Percentiles rank a stretch among this genome's conserved stretches.
Conservation (phyloP, 2,329 filamentous ascomycete species). For the Aspergillus ibericus region DNA sequence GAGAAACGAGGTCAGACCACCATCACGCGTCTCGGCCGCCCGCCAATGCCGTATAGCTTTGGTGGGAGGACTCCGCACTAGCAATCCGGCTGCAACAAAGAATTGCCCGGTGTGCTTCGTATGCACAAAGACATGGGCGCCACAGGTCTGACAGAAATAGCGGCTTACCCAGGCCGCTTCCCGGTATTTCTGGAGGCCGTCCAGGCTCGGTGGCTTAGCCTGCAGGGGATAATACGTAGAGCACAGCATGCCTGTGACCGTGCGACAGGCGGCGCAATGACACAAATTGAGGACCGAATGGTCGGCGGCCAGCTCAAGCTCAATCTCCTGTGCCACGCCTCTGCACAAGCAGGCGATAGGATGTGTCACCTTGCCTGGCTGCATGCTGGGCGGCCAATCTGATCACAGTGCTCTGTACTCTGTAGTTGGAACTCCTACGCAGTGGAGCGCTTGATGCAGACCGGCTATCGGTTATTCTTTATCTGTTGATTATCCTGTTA, state of each 20-base stretch:
- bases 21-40: constrained; percentile 28
- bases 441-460: not conserved
- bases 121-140: constrained; percentile 44
- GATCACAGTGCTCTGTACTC: too few relatives aligned
- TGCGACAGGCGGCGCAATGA: constrained; percentile 54
- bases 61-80: constrained; percentile 22
- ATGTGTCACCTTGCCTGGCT: constrained; percentile 7
- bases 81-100: constrained; percentile 37
- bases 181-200: constrained; percentile 44
- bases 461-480: not conserved
- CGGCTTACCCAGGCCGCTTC: constrained; percentile 45
- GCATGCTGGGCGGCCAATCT: not conserved
- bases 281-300: constrained; percentile 43
- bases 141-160: constrained; percentile 55
- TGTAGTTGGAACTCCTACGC: not conserved
- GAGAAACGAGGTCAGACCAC: constrained; percentile 30
- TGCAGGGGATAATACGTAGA: constrained; percentile 47
- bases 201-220: constrained; percentile 32
- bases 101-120: constrained; percentile 24
- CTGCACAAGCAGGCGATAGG: constrained; percentile 34
- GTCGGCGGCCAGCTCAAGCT: constrained; percentile 23
- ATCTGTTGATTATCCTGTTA: not conserved
- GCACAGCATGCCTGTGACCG: constrained; percentile 49
- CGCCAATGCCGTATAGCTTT: constrained; percentile 30
- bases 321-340: constrained; percentile 23